phyloP scores from a whole-genome alignment of 495 filamentous ascomycete species.

The Cudoniella acicularis region DNA sequence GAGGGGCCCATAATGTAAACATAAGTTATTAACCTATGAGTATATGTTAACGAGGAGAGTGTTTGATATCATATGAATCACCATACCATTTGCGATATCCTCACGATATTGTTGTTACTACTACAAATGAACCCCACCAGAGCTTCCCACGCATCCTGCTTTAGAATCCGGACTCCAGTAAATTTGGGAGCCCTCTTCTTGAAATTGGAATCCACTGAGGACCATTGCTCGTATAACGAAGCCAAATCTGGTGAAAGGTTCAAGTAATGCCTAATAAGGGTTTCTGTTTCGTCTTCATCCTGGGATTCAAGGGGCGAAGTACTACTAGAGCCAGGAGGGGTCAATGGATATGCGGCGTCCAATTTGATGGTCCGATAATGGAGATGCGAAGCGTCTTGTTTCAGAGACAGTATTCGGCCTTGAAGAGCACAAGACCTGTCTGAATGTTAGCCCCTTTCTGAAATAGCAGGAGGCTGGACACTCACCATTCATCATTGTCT shows the following conservation, averaged over 20 bases:
- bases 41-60: background rate
- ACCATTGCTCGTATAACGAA: conserved; percentile 83
- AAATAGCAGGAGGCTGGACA: background rate
- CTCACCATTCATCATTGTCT: conserved; percentile 72
- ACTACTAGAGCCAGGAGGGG: conserved; percentile 25
- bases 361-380: conserved; percentile 76
- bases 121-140: conserved; percentile 95
- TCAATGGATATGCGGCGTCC: conserved; percentile 16
- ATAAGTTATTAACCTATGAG: conserved; percentile 74
- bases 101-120: conserved; percentile 95
- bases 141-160: conserved; percentile 95
- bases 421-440: conserved; percentile 74
- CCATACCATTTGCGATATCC: conserved; percentile 86
- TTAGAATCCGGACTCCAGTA: conserved; percentile 87
- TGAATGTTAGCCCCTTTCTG: conserved; percentile 12
- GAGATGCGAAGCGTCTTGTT: conserved; percentile 73
- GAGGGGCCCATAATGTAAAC: conserved; percentile 74
- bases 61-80: background rate
- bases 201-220: conserved; percentile 82
- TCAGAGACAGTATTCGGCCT: conserved; percentile 78
- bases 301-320: background rate
- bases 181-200: conserved; percentile 82
- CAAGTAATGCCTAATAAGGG: conserved; percentile 74
- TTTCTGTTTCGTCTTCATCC: conserved; percentile 56
- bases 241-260: conserved; percentile 71